A percentile compares a stretch with the other conserved stretches of the same genome.
Conservation (phyloP, 1,284 basidiomycete genomes). For the Microbotryum scabiosae region DNA sequence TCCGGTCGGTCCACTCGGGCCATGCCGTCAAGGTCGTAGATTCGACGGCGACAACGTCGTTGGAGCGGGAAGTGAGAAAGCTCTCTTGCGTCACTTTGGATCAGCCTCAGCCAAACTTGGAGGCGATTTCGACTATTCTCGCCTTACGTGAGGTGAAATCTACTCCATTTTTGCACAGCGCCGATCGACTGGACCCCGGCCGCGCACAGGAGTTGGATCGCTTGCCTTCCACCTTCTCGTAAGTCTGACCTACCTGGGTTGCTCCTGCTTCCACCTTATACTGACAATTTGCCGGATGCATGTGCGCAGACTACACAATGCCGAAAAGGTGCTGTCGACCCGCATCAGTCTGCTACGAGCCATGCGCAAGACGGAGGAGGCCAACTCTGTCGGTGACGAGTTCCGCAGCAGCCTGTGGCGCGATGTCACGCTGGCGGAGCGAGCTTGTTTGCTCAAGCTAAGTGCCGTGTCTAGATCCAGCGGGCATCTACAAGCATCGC, state of each 20-base stretch:
- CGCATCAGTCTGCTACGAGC: constrained; percentile 73
- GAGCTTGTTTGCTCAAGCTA: constrained; percentile 59
- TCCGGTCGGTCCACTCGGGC: constrained; percentile 68
- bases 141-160: constrained; percentile 63
- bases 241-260: background rate
- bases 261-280: no score
- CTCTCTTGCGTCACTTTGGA: constrained; percentile 62
- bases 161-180: constrained; percentile 39
- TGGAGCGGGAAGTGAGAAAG: constrained; percentile 51
- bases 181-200: background rate
- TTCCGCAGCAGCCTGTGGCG: constrained; percentile 49
- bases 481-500: constrained; percentile 65
- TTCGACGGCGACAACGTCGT: constrained; percentile 40
- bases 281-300: no score
- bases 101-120: constrained; percentile 63
- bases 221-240: constrained; percentile 7
- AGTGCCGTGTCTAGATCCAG: constrained; percentile 65
- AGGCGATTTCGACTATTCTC: constrained; percentile 59
- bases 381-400: constrained; percentile 62
- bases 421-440: constrained; percentile 56
- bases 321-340: constrained; percentile 72
- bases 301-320: constrained; percentile 57
- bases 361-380: constrained; percentile 54
- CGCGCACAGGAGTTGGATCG: constrained; percentile 2
- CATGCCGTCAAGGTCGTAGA: constrained; percentile 52